Percentiles rank a stretch among this genome's conserved stretches.
These are phyloP conservation scores for Aechmea fasciata DNA, from an alignment of 176 grass and related monocot species.

Conservation along the genomic window DNA sequence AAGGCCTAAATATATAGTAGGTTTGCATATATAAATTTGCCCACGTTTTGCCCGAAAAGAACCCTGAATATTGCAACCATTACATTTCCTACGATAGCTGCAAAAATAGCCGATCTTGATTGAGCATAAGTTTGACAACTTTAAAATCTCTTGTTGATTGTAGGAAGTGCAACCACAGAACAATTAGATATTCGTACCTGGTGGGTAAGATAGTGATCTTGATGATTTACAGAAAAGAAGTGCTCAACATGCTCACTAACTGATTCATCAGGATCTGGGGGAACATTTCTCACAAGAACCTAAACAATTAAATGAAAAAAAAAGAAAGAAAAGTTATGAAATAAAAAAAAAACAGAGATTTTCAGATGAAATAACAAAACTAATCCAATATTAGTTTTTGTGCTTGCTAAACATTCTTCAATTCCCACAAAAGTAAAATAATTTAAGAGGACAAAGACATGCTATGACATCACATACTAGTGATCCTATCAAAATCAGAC, in stretches of 20 bases:
- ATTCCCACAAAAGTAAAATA: too few relatives aligned
- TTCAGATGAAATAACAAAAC: neutral
- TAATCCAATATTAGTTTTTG: neutral
- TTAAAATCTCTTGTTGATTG: too few relatives aligned
- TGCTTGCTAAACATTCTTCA: too few relatives aligned
- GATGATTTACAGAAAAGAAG: constrained; percentile 97
- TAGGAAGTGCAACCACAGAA: constrained; percentile 11
- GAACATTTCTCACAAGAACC: constrained; percentile 93
- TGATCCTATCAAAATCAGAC: too few relatives aligned
- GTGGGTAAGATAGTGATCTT: constrained; percentile 81
- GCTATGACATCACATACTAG: too few relatives aligned
- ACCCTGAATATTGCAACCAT: too few relatives aligned
- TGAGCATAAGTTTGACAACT: too few relatives aligned
- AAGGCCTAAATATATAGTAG: too few relatives aligned
- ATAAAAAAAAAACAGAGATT: neutral
- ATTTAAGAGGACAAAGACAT: too few relatives aligned
- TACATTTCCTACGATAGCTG: too few relatives aligned
- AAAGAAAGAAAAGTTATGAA: neutral
- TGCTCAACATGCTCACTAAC: constrained; percentile 97
- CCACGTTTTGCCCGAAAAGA: neutral
- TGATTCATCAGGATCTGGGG: constrained; percentile 75
- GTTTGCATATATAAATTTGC: too few relatives aligned
- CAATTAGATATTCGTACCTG: constrained; percentile 39
- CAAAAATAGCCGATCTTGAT: too few relatives aligned
- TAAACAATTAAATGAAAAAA: constrained; percentile 21